Conservation (phyloP, 1,284 basidiomycete genomes). For the Sanghuangporus sanghuang region DNA sequence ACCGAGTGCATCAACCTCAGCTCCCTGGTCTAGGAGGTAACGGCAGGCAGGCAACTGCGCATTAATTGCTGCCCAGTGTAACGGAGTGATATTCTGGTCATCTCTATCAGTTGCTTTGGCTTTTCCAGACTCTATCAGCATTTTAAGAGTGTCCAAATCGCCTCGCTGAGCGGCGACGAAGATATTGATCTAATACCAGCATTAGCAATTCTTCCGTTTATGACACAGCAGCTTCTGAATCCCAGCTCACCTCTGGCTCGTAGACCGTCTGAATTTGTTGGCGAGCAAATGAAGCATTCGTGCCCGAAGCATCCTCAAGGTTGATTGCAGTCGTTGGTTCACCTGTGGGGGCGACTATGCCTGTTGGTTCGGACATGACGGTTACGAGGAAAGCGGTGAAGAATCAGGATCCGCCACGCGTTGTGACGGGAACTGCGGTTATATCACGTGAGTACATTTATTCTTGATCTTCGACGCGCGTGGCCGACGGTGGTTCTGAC, state of each 20-base stretch:
- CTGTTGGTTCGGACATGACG: conserved; percentile 13
- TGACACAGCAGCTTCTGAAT: neutral
- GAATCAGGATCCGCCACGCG: neutral
- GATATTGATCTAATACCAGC: conserved; percentile 43
- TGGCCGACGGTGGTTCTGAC: too few species aligned
- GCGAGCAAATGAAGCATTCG: conserved; percentile 24
- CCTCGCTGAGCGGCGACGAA: conserved; percentile 88
- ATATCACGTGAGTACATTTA: too few species aligned
- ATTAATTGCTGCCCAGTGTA: conserved; percentile 98
- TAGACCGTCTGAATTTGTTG: conserved; percentile 25
- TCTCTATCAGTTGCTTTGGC: conserved; percentile 81
- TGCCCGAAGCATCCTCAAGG: conserved; percentile 28
- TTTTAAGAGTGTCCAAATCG: conserved; percentile 63
- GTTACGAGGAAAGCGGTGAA: neutral
- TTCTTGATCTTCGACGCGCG: too few species aligned
- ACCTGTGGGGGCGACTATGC: conserved; percentile 8
- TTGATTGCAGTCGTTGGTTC: conserved; percentile 30
- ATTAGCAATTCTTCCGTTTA: neutral
- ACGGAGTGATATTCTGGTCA: conserved; percentile 86
- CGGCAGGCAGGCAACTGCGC: conserved; percentile 77
- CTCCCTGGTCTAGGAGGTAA: conserved; percentile 88
- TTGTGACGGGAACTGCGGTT: neutral
- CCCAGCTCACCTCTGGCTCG: conserved; percentile 28
- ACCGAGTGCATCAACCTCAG: conserved; percentile 90
- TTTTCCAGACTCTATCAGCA: conserved; percentile 68